phyloP scores from a whole-genome alignment of 257 asterid species.

The Lantana camara region DNA sequence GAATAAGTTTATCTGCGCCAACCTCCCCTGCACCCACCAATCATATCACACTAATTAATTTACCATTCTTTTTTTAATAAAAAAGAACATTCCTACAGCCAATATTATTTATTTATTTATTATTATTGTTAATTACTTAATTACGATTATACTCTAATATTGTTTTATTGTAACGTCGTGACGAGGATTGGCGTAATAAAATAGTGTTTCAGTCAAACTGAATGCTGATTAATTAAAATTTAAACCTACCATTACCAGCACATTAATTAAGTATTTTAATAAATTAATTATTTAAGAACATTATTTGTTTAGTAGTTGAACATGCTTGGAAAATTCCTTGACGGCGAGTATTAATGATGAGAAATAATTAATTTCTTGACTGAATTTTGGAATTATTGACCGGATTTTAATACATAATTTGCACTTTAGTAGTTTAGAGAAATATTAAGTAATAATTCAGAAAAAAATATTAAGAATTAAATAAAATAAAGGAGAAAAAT shows the following conservation, averaged over 20 bases:
- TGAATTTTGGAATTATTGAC: too few relatives aligned
- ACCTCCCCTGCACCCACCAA: slow-evolving; percentile 51
- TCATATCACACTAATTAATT: neutral
- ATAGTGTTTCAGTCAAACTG: neutral
- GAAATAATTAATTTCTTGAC: too few relatives aligned
- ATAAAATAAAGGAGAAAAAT: too few relatives aligned
- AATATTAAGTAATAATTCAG: too few relatives aligned
- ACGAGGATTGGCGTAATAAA: slow-evolving; percentile 4
- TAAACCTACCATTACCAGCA: neutral
- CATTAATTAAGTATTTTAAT: neutral
- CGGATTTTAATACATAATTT: too few relatives aligned
- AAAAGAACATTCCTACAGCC: neutral
- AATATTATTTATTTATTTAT: neutral
- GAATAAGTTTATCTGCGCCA: slow-evolving; percentile 66
- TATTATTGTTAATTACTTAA: neutral
- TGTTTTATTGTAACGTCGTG: neutral
- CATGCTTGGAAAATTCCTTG: neutral
- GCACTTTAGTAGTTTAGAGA: too few relatives aligned
- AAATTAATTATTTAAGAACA: neutral
- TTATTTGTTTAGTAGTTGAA: too few relatives aligned
- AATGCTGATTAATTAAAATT: neutral
- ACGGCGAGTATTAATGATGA: too few relatives aligned
- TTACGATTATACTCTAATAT: too few relatives aligned
- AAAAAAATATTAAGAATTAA: too few relatives aligned
- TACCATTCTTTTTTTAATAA: neutral